Conservation (phyloP, 2,329 filamentous ascomycete species). For the Aspergillus sergii region DNA sequence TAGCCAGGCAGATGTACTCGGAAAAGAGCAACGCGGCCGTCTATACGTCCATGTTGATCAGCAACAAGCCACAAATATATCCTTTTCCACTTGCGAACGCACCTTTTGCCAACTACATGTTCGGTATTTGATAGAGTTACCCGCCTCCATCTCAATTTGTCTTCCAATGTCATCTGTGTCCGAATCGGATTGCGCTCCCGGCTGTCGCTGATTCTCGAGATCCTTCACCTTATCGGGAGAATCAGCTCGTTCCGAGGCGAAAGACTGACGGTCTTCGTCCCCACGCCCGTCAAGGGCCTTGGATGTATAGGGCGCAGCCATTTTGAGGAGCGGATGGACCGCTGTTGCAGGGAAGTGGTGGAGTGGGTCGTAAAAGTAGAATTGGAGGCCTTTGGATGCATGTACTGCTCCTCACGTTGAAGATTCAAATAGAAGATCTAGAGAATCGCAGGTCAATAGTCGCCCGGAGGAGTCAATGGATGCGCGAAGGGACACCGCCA, state of each 20-base stretch:
- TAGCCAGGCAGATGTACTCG: constrained; percentile 89
- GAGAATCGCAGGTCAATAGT: background rate
- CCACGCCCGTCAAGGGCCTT: constrained; percentile 18
- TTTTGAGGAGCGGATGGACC: constrained; percentile 42
- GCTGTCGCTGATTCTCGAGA: constrained; percentile 29
- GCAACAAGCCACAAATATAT: background rate
- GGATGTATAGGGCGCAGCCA: constrained; percentile 36
- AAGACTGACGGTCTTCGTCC: constrained; percentile 22
- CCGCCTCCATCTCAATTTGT: constrained; percentile 76
- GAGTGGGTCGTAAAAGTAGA: constrained; percentile 28
- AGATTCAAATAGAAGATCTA: background rate
- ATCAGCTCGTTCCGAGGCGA: constrained; percentile 25
- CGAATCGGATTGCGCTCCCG: constrained; percentile 34
- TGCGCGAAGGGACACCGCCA: background rate
- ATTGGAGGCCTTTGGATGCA: constrained; percentile 34
- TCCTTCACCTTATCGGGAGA: constrained; percentile 34
- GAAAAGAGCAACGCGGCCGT: constrained; percentile 88
- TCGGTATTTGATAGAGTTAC: constrained; percentile 82
- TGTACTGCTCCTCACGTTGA: constrained; percentile 28
- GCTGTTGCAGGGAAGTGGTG: constrained; percentile 35
- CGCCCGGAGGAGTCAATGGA: background rate
- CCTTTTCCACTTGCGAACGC: constrained; percentile 18
- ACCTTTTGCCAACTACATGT: constrained; percentile 94
- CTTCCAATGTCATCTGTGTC: constrained; percentile 55
- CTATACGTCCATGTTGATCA: constrained; percentile 43